phyloP scores from a whole-genome alignment of 352 stramenopile genomes.

The Globisporangium viniferum region DNA sequence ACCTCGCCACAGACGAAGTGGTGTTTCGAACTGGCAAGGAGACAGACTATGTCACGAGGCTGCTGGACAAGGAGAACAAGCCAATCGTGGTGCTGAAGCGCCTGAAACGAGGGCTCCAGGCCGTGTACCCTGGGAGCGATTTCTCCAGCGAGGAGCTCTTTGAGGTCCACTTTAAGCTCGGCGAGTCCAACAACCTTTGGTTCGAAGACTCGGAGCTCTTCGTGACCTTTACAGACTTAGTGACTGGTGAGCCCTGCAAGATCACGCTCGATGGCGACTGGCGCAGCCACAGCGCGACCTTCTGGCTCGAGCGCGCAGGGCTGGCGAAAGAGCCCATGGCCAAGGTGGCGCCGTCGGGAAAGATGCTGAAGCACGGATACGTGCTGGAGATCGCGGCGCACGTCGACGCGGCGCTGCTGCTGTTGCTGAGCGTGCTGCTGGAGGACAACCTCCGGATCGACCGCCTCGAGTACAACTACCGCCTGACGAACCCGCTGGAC shows the following conservation, averaged over 20 bases:
- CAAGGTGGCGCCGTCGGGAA: not conserved
- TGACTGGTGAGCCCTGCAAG: not conserved
- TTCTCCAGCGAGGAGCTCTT: not conserved
- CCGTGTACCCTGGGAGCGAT: not conserved
- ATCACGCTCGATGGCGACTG: slow-evolving; percentile 3
- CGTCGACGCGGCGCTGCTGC: not conserved
- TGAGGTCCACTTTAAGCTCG: slow-evolving; percentile 1
- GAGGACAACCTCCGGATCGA: not conserved
- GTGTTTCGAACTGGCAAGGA: not conserved
- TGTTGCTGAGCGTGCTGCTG: not conserved
- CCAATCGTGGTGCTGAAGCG: slow-evolving; percentile 2
- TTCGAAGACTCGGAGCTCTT: slow-evolving; percentile 4
- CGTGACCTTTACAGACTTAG: not conserved
- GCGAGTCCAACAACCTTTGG: not conserved
- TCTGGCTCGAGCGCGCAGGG: slow-evolving; percentile 2
- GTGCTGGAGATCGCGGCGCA: not conserved
- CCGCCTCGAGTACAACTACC: slow-evolving; percentile 1
- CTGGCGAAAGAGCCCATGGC: not conserved
- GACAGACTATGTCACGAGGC: not conserved
- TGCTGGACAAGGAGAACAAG: not conserved
- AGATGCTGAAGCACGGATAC: not conserved
- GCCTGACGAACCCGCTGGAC: not conserved
- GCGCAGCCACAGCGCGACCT: not conserved
- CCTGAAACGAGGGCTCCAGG: not conserved
- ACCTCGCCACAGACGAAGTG: not conserved